phyloP scores from a whole-genome alignment of 73 alveolate species.

The Blepharisma japonicum region DNA sequence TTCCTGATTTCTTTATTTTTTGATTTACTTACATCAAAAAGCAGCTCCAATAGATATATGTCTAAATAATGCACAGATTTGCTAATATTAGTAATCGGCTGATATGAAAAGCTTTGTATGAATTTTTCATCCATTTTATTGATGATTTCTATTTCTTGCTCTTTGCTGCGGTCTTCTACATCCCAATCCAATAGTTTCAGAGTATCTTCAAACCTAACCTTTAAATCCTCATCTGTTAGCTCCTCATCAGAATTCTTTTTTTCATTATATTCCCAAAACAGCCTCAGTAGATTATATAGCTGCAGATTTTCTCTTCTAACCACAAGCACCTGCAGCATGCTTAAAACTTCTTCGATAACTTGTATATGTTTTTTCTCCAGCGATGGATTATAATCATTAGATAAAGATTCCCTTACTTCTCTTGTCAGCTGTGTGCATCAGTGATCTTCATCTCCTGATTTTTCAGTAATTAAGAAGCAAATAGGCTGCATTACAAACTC shows the following conservation, averaged over 20 bases:
- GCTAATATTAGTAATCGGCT: too few relatives aligned
- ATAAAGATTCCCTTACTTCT: background rate
- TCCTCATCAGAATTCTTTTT: too few relatives aligned
- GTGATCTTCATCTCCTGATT: background rate
- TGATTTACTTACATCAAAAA: background rate
- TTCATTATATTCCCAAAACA: too few relatives aligned
- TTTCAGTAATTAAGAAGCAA: background rate
- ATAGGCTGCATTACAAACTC: background rate
- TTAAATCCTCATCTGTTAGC: too few relatives aligned
- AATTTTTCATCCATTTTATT: too few relatives aligned
- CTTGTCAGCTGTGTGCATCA: background rate
- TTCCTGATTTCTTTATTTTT: slow-evolving; percentile 11
- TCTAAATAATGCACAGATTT: background rate
- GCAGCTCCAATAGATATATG: slow-evolving; percentile 4
- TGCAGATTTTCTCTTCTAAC: too few relatives aligned
- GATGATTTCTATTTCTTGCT: too few relatives aligned
- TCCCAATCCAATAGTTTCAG: too few relatives aligned
- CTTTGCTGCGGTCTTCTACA: too few relatives aligned
- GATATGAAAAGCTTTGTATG: too few relatives aligned
- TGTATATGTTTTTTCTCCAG: background rate
- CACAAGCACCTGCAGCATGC: background rate
- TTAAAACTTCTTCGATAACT: background rate
- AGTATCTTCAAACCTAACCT: too few relatives aligned
- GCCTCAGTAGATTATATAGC: too few relatives aligned
- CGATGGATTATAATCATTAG: background rate